These are phyloP conservation scores for Penicillium psychrosexuale DNA, from an alignment of 2,329 filamentous ascomycete species.

Conservation along the genomic window DNA sequence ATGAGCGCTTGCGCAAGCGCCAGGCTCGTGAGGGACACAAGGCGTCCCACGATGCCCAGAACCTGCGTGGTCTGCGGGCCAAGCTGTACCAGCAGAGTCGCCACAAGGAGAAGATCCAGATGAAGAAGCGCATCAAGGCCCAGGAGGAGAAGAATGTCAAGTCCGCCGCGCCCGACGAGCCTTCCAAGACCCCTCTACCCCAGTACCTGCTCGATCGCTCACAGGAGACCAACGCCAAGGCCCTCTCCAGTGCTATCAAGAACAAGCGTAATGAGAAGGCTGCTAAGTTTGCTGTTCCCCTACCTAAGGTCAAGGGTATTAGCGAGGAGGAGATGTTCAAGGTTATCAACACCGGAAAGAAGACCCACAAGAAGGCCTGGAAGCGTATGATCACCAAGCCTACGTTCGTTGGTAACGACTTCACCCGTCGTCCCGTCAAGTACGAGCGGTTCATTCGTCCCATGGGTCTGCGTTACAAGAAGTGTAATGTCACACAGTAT, in stretches of 20 bases:
- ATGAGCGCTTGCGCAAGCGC: slow-evolving; percentile 85
- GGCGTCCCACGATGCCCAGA: slow-evolving; percentile 85
- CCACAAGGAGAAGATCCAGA: slow-evolving; percentile 96
- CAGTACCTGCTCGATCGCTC: slow-evolving; percentile 90
- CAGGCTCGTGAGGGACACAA: slow-evolving; percentile 85
- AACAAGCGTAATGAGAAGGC: slow-evolving; percentile 93
- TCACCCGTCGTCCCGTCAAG: slow-evolving; percentile 83
- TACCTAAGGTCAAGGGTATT: slow-evolving; percentile 93
- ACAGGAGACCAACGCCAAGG: slow-evolving; percentile 66
- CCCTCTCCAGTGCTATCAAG: slow-evolving; percentile 82
- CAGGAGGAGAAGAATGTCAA: slow-evolving; percentile 97
- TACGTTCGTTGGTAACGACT: slow-evolving; percentile 87
- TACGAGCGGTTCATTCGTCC: slow-evolving; percentile 68
- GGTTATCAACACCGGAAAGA: slow-evolving; percentile 93
- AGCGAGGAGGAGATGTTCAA: slow-evolving; percentile 97
- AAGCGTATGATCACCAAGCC: slow-evolving; percentile 70
- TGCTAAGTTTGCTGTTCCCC: slow-evolving; percentile 83
- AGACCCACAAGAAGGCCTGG: slow-evolving; percentile 77
- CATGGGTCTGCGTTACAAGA: slow-evolving; percentile 77
- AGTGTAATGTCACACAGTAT: slow-evolving; percentile 62
- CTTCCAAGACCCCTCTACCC: slow-evolving; percentile 73
- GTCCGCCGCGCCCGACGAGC: slow-evolving; percentile 71
- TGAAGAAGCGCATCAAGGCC: slow-evolving; percentile 89
- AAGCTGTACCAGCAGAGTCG: slow-evolving; percentile 93
- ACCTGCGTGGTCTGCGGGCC: slow-evolving; percentile 82